Evolutionary conservation across 208 protist species (phyloP), one percentile per base, ranked within the genome.

Genomic region (Acanthamoeba pearcei): DNA sequence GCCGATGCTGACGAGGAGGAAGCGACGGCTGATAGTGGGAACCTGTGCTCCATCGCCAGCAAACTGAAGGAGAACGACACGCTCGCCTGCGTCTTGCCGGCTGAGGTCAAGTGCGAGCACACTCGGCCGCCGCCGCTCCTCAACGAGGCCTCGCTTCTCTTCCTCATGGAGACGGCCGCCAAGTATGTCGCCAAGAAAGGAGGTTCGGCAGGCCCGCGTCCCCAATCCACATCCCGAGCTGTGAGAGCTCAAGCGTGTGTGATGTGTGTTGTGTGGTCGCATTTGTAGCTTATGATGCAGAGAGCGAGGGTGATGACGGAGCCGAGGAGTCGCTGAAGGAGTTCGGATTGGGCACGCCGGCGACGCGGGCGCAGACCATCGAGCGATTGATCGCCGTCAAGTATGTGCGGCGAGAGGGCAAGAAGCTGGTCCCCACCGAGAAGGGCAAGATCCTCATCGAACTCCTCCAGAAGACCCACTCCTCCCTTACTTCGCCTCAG

Each of bases 371-470:
- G 35, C 55, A 60, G 55, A 94, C 49, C 19, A 94, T 94, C 68
- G 91, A 94, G 49, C 46, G 76, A 29, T 51, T 94, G 53, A 94
- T 94, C 72, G 51, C 8, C 53, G 91, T 94, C 35, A 64, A 68
- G 42, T 86, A 94, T 27, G 70, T 94, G 24, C 32, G 35, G 46
- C 35, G 91, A 64, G 91, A 94, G 57, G 91, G 91, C 72, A 82
- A 55, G 49, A 68, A 51, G 91, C 62, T 94, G 66, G 62, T 94
- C 38, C 91, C 91, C 24, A 94, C 91, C 5, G 91, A 94, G 72
- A 94, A 94, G 74, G 91, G 91, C 53, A 82, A 86, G 91, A 86
- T 82, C 38, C 91, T 94, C 57, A 49, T 94, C 24, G 91, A 82
- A 2, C 74, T 94, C n/a, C 57, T 94, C 13, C 46, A 70, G 53